Percentiles rank a stretch among this genome's conserved stretches.
phyloP scores from a whole-genome alignment of 2,329 filamentous ascomycete genomes.

The Xylariaceae sp. region DNA sequence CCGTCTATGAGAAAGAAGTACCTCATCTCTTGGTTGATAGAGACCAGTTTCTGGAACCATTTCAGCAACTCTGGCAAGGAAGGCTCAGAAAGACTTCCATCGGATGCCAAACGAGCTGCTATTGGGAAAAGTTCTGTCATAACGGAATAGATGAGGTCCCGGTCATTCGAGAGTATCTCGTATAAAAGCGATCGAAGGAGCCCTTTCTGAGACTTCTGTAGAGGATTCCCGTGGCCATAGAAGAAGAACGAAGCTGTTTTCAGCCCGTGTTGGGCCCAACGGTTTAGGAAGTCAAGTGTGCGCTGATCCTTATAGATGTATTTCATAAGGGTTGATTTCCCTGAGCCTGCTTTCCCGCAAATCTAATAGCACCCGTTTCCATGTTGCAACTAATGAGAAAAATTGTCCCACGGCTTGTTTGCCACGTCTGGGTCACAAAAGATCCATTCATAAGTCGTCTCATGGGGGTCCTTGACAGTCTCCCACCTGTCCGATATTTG shows the following conservation, averaged over 20 bases:
- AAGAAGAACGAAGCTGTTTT: background rate
- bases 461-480: background rate
- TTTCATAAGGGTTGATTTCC: background rate
- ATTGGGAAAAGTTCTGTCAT: background rate
- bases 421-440: background rate
- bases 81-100: background rate
- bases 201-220: background rate
- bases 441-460: background rate
- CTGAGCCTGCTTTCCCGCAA: background rate
- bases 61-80: background rate
- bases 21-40: background rate
- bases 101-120: background rate
- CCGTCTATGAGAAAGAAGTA: constrained; percentile 6
- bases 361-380: background rate
- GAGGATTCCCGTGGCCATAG: background rate
- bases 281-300: background rate
- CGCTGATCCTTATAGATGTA: background rate
- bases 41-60: background rate
- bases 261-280: background rate
- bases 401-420: background rate
- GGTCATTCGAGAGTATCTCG: background rate
- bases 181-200: background rate
- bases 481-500: background rate
- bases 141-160: background rate
- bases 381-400: background rate